Evolutionary conservation across 2,329 filamentous ascomycete genomes (phyloP).

Genomic region (Exophiala sideris): DNA sequence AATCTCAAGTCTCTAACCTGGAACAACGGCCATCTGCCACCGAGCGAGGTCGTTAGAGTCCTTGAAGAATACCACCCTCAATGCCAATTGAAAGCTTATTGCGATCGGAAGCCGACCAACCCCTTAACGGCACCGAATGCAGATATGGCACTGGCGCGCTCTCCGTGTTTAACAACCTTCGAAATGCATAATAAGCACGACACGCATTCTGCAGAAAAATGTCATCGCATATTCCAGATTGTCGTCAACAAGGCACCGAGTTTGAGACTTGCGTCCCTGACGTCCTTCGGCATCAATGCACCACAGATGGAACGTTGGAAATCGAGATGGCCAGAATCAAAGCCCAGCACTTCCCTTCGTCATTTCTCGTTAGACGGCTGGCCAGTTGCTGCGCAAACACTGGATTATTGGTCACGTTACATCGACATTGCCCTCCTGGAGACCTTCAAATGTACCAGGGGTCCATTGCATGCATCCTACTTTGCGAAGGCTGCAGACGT

Average conservation of each 20-base stretch:
- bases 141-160: too few relatives aligned
- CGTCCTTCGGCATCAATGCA: not conserved
- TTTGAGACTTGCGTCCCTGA: slow-evolving; percentile 1
- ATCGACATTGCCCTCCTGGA: slow-evolving; percentile 12
- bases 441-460: slow-evolving; percentile 20
- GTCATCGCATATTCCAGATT: too few relatives aligned
- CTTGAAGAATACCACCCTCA: slow-evolving; percentile 18
- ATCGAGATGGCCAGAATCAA: not conserved
- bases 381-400: slow-evolving; percentile 7
- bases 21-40: slow-evolving; percentile 3
- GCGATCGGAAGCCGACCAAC: not conserved
- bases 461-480: slow-evolving; percentile 11
- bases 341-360: slow-evolving; percentile 11
- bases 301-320: not conserved
- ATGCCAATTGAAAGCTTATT: slow-evolving; percentile 13
- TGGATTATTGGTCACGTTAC: slow-evolving; percentile 17
- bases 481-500: slow-evolving; percentile 14
- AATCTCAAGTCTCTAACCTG: slow-evolving; percentile 20
- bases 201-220: too few relatives aligned
- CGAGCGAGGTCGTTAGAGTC: slow-evolving; percentile 2
- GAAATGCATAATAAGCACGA: too few relatives aligned
- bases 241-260: too few relatives aligned
- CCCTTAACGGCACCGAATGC: not conserved
- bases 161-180: too few relatives aligned
- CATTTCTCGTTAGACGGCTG: slow-evolving; percentile 21